Percentiles rank a stretch among this genome's conserved stretches.
Conservation (phyloP, 2,329 filamentous ascomycete genomes). For the Talaromyces piceae region DNA sequence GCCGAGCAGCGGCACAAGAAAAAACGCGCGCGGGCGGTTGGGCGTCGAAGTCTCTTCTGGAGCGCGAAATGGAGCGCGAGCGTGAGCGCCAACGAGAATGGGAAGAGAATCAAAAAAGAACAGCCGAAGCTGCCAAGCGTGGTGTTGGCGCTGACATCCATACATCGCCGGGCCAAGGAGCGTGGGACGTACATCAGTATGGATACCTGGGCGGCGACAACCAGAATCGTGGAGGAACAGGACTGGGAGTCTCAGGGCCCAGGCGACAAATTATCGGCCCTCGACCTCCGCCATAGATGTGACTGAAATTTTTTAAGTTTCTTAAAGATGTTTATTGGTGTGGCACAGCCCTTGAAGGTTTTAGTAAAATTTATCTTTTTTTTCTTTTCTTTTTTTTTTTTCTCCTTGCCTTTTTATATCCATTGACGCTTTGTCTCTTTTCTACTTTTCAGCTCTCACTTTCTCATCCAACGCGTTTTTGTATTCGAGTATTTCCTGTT, state of each 20-base stretch:
- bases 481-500: not conserved
- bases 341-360: no score
- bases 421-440: not conserved
- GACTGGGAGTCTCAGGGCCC: conserved; percentile 47
- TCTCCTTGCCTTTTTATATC: not conserved
- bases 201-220: conserved; percentile 56
- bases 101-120: conserved; percentile 53
- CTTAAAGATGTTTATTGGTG: no score
- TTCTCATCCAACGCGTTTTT: not conserved
- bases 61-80: conserved; percentile 61
- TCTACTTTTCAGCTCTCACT: not conserved
- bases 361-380: no score
- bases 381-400: no score
- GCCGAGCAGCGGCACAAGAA: conserved; percentile 47
- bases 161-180: conserved; percentile 41
- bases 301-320: not conserved
- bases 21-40: conserved; percentile 54
- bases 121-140: conserved; percentile 37
- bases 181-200: conserved; percentile 60
- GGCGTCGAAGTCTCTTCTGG: conserved; percentile 56
- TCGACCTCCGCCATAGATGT: conserved; percentile 39
- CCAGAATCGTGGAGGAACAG: conserved; percentile 48
- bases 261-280: conserved; percentile 58
- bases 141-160: conserved; percentile 37
- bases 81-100: conserved; percentile 58